These are phyloP conservation scores for Pythium grandisporangium DNA, from an alignment of 352 stramenopile species.

Conservation along the genomic window DNA sequence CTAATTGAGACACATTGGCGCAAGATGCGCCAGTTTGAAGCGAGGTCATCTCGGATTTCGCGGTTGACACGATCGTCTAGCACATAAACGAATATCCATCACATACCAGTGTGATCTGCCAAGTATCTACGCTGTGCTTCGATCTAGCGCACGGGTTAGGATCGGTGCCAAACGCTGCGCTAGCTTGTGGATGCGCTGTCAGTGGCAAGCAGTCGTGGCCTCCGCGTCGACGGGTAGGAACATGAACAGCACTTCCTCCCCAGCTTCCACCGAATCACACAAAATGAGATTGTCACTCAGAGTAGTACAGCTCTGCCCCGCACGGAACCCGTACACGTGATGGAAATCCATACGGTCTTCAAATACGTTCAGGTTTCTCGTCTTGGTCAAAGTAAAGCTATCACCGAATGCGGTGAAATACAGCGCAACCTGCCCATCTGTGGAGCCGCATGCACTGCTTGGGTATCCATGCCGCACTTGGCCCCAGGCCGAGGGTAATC, in stretches of 20 bases:
- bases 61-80: too few species aligned
- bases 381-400: slow-evolving; percentile 29
- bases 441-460: slow-evolving; percentile 35
- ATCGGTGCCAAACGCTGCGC: too few species aligned
- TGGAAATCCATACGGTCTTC: slow-evolving; percentile 55
- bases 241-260: slow-evolving; percentile 49
- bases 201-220: too few species aligned
- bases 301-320: slow-evolving; percentile 30
- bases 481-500: slow-evolving; percentile 44
- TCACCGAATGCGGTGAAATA: slow-evolving; percentile 60
- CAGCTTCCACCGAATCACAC: slow-evolving; percentile 35
- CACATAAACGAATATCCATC: too few species aligned
- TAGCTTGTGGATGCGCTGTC: too few species aligned
- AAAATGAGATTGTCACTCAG: slow-evolving; percentile 45
- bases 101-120: too few species aligned
- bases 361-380: slow-evolving; percentile 36
- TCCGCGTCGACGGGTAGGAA: too few species aligned
- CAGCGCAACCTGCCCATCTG: slow-evolving; percentile 28
- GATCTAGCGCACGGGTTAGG: too few species aligned
- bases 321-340: slow-evolving; percentile 43
- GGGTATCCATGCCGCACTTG: slow-evolving; percentile 41
- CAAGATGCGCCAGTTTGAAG: too few species aligned
- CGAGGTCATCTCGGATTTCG: too few species aligned
- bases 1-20: too few species aligned
- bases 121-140: too few species aligned